Percentiles rank a stretch among this genome's conserved stretches.
Evolutionary conservation across 169 alveolate species (phyloP).

Genomic region (Plasmodium coatneyi): DNA sequence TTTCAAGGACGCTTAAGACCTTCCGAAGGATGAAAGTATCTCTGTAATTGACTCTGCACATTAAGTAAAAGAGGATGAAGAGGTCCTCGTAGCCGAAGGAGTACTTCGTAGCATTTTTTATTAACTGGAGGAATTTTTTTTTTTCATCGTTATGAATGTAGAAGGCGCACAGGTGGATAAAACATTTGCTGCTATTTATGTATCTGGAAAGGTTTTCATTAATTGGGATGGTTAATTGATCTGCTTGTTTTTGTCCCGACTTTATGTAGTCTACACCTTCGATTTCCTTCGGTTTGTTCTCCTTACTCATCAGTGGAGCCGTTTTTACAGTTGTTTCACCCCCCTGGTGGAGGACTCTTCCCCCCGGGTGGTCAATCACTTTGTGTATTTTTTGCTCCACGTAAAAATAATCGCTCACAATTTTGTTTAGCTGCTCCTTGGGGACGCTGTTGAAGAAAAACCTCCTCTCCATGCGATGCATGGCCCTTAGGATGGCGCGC

Average conservation of each 20-base stretch:
- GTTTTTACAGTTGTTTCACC: neutral
- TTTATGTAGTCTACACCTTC: neutral
- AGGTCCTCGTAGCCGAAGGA: conserved; percentile 65
- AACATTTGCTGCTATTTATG: conserved; percentile 42
- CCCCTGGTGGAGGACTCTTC: neutral
- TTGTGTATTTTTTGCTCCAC: conserved; percentile 45
- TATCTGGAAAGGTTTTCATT: conserved; percentile 13
- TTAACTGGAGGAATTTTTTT: conserved; percentile 25
- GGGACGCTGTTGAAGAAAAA: conserved; percentile 33
- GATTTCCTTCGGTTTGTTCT: neutral
- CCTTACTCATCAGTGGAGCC: neutral
- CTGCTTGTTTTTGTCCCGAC: neutral
- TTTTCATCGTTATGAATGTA: conserved; percentile 66
- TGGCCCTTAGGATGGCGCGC: conserved; percentile 7
- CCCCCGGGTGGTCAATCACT: conserved; percentile 19
- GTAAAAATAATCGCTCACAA: conserved; percentile 60
- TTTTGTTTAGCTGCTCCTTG: conserved; percentile 31
- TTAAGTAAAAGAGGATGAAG: conserved; percentile 53
- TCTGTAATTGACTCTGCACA: conserved; percentile 51
- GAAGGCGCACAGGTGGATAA: conserved; percentile 35
- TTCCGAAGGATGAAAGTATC: neutral
- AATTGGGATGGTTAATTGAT: neutral
- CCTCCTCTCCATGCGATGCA: conserved; percentile 32
- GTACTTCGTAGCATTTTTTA: conserved; percentile 7
- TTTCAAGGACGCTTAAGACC: conserved; percentile 36